These are phyloP conservation scores for Daldinia decipiens DNA, from an alignment of 495 filamentous ascomycete genomes.

Conservation along the genomic window DNA sequence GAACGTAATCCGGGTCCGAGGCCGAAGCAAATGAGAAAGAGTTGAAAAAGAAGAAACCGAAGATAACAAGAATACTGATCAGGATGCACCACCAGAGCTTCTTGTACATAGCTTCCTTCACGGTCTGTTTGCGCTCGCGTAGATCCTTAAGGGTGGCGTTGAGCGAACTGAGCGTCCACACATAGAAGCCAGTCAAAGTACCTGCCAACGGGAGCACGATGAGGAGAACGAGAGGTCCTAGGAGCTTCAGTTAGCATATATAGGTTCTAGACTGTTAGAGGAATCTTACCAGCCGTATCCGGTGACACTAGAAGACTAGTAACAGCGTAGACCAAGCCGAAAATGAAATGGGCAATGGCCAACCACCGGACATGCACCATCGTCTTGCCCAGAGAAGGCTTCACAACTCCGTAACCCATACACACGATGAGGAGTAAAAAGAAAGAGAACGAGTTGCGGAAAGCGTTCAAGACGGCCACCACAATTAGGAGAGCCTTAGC, in stretches of 20 bases:
- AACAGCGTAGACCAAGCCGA: conserved; percentile 92
- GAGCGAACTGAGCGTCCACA: conserved; percentile 97
- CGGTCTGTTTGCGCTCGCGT: conserved; percentile 89
- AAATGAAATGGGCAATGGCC: conserved; percentile 91
- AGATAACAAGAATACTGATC: conserved; percentile 90
- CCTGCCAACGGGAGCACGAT: conserved; percentile 93
- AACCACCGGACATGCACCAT: conserved; percentile 96
- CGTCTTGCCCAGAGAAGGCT: conserved; percentile 88
- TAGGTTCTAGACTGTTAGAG: neutral
- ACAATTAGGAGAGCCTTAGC: conserved; percentile 88
- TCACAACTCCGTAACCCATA: conserved; percentile 99
- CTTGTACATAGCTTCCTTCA: conserved; percentile 95
- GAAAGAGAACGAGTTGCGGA: conserved; percentile 96
- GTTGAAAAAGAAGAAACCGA: conserved; percentile 95
- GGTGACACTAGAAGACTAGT: conserved; percentile 90
- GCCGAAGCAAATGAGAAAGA: conserved; percentile 90
- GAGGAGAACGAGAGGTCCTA: conserved; percentile 89
- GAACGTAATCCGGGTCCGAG: conserved; percentile 85
- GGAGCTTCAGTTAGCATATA: conserved; percentile 49
- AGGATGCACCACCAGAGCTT: conserved; percentile 99
- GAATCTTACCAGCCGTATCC: conserved; percentile 68
- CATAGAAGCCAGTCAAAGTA: conserved; percentile 95
- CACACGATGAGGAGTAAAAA: conserved; percentile 98
- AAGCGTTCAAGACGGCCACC: conserved; percentile 91
- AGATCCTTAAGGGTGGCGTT: conserved; percentile 96